Evolutionary conservation across 2,329 filamentous ascomycete genomes (phyloP), one percentile per base, ranked within the genome.

Genomic region (Colletotrichum simmondsii): DNA sequence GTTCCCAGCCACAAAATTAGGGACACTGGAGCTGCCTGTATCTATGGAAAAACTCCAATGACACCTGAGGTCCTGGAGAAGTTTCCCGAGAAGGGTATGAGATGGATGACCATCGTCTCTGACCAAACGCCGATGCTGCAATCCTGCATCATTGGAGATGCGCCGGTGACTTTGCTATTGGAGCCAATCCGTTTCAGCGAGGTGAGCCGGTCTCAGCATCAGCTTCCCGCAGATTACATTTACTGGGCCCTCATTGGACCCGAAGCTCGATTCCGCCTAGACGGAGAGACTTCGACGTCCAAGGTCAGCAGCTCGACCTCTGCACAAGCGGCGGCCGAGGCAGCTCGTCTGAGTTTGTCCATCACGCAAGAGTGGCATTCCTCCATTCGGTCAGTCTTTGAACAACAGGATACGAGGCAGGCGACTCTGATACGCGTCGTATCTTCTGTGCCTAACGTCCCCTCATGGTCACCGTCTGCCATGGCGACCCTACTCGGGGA

Each of bases 381-480:
- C 14, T 83, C 86, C 3, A 80, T 92, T 58, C 86, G 83, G 77
- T 85, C 89, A 1, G 79, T 92, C 0, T 88, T 92, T 71, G 88
- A 91, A 6, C 76, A 90, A 46, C 91, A 92, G 88, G 78, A 82
- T 5, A 87, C 86, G 68, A 74, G 79, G 0, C 88, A 92, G 74
- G 88, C 90, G 0, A 90, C 91, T 0, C 92, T 92, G 75, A 92
- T 90, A 89, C 92, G 91, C 76, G 92, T 92, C 60, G 92, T 90
- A 2, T 92, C 89, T 75, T 91, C 89, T 0, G 87, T 85, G 0
- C 90, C 90, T 0, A 90, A 90, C 1, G 88, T 92, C 0, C 90
- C 91, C 0, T 83, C 87, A 57, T 92, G 91, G 91, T 76, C 81
- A 10, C 92, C 90, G 57, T 86, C 90, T 65, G 85, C 87, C 0